These are phyloP conservation scores for Hebeloma cylindrosporum DNA, from an alignment of 768 basidiomycete species.

Conservation along the genomic window DNA sequence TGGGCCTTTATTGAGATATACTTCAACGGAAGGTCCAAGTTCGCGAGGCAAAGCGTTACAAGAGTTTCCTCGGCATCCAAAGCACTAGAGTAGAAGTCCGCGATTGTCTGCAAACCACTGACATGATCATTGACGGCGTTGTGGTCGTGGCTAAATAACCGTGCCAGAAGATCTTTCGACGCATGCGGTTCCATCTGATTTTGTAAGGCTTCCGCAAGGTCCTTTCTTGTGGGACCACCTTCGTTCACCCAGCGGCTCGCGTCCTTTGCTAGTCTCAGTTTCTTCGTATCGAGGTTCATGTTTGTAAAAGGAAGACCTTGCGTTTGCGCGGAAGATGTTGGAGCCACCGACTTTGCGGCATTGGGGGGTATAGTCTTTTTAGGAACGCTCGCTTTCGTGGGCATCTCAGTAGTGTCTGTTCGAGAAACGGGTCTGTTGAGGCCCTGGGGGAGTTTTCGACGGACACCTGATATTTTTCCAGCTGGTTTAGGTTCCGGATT, in stretches of 20 bases:
- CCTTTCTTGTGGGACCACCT: slow-evolving; percentile 77
- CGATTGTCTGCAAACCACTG: slow-evolving; percentile 68
- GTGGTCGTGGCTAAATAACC: slow-evolving; percentile 94
- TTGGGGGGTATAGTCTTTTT: slow-evolving; percentile 30
- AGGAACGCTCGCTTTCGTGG: slow-evolving; percentile 32
- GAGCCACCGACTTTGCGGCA: slow-evolving; percentile 11
- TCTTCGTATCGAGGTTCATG: slow-evolving; percentile 62
- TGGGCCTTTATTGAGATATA: slow-evolving; percentile 89
- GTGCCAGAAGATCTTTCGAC: slow-evolving; percentile 70
- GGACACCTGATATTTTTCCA: slow-evolving; percentile 61
- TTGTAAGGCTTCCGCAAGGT: slow-evolving; percentile 82
- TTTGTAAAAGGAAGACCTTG: slow-evolving; percentile 47
- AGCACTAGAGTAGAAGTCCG: slow-evolving; percentile 70
- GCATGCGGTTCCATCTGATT: slow-evolving; percentile 89
- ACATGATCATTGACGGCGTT: slow-evolving; percentile 92
- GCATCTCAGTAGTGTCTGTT: slow-evolving; percentile 41
- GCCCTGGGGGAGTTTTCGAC: slow-evolving; percentile 69
- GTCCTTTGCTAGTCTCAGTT: slow-evolving; percentile 71
- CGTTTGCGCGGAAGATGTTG: slow-evolving; percentile 29
- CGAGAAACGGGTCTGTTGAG: slow-evolving; percentile 53
- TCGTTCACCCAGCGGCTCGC: slow-evolving; percentile 84
- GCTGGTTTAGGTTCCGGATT: slow-evolving; percentile 38
- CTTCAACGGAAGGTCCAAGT: slow-evolving; percentile 90
- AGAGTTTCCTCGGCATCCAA: slow-evolving; percentile 57
- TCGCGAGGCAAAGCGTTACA: slow-evolving; percentile 72